A percentile compares a stretch with the other conserved stretches of the same genome.
Conservation (phyloP, 2,329 filamentous ascomycete species). For the Epichloe baconii region DNA sequence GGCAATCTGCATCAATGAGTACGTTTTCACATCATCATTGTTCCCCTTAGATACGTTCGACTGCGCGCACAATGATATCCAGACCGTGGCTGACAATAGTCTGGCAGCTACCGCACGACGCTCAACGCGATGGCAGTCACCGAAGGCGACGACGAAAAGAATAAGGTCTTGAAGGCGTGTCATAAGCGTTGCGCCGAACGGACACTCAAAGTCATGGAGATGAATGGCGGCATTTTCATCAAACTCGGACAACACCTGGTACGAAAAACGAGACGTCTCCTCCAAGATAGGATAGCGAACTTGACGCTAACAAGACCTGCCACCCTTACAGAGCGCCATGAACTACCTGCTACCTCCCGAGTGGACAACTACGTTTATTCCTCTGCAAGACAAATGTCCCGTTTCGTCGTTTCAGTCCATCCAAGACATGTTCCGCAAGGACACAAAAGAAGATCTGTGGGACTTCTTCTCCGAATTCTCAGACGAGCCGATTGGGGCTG, state of each 20-base stretch:
- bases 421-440: slow-evolving; percentile 69
- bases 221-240: slow-evolving; percentile 96
- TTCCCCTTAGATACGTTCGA: slow-evolving; percentile 3
- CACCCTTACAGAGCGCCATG: slow-evolving; percentile 58
- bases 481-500: slow-evolving; percentile 70
- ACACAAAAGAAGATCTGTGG: slow-evolving; percentile 66
- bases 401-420: slow-evolving; percentile 83
- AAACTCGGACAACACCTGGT: slow-evolving; percentile 90
- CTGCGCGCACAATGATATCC: background rate
- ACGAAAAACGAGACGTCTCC: slow-evolving; percentile 11
- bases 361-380: slow-evolving; percentile 93
- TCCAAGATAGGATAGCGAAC: background rate
- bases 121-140: slow-evolving; percentile 55
- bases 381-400: slow-evolving; percentile 89
- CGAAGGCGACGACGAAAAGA: slow-evolving; percentile 50
- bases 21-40: slow-evolving; percentile 8
- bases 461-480: slow-evolving; percentile 84
- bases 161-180: slow-evolving; percentile 62
- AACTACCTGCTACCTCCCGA: slow-evolving; percentile 84
- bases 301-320: background rate
- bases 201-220: slow-evolving; percentile 76
- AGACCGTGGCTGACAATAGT: background rate
- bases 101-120: slow-evolving; percentile 67
- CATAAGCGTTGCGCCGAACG: slow-evolving; percentile 87
- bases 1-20: slow-evolving; percentile 82